A percentile compares a stretch with the other conserved stretches of the same genome.
Evolutionary conservation across 2,329 filamentous ascomycete genomes (phyloP).

Genomic region (Didymella arachidicola): DNA sequence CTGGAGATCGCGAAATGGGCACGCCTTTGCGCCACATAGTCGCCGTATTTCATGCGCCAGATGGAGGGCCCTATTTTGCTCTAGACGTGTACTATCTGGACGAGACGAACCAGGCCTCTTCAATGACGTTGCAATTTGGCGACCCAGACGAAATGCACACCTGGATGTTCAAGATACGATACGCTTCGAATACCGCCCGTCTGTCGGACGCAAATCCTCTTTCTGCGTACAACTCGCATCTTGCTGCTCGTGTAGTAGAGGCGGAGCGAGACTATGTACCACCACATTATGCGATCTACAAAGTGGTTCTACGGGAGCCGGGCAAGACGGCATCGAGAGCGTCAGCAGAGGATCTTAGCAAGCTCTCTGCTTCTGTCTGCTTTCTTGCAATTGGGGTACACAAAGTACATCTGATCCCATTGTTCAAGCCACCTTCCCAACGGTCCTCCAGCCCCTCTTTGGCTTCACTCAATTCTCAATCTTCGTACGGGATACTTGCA

Average conservation of each 20-base stretch:
- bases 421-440: conserved; percentile 64
- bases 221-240: conserved; percentile 67
- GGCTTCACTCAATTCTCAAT: conserved; percentile 58
- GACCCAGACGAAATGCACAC: conserved; percentile 70
- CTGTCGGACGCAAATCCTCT: conserved; percentile 61
- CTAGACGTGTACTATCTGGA: conserved; percentile 74
- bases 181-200: conserved; percentile 65
- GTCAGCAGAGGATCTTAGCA: conserved; percentile 72
- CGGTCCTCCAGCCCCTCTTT: conserved; percentile 64
- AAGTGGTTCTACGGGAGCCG: conserved; percentile 69
- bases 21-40: conserved; percentile 72
- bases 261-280: conserved; percentile 74
- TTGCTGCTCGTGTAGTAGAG: conserved; percentile 69
- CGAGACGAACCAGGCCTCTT: conserved; percentile 65
- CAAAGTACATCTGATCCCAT: conserved; percentile 72
- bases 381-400: conserved; percentile 74
- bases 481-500: conserved; percentile 69
- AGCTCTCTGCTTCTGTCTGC: conserved; percentile 69
- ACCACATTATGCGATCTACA: conserved; percentile 71
- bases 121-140: conserved; percentile 69
- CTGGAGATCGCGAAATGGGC: conserved; percentile 63
- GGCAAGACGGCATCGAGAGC: conserved; percentile 64
- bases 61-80: conserved; percentile 70
- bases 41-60: conserved; percentile 71
- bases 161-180: conserved; percentile 70